Percentiles rank a stretch among this genome's conserved stretches.
Conservation (phyloP, 2,329 filamentous ascomycete genomes). For the Westerdykella sp. region DNA sequence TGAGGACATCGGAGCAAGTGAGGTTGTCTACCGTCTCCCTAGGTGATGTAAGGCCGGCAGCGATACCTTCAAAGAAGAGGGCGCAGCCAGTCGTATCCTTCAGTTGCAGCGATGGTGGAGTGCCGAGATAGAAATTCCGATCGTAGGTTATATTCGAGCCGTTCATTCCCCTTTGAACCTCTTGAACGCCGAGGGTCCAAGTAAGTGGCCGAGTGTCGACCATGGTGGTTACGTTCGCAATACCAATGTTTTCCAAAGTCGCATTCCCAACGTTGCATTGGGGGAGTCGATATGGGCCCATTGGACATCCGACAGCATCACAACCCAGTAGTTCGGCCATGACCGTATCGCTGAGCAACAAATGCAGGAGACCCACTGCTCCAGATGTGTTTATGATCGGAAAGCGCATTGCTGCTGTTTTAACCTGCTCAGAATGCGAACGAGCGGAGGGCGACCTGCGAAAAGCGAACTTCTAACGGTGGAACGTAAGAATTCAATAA, state of each 20-base stretch:
- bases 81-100: conserved; percentile 2
- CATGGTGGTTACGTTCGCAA: conserved; percentile 2
- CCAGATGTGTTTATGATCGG: not conserved
- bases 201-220: conserved; percentile 3
- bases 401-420: too few species aligned
- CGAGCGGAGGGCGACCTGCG: too few species aligned
- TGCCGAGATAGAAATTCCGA: conserved; percentile 6
- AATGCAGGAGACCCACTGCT: not conserved
- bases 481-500: too few species aligned
- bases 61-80: conserved; percentile 4
- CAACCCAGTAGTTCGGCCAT: conserved; percentile 4
- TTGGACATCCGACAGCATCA: conserved; percentile 4
- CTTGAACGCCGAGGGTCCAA: conserved; percentile 1
- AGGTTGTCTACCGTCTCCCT: not conserved
- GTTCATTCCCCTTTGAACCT: not conserved
- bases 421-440: too few species aligned
- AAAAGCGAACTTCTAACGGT: too few species aligned
- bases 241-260: conserved; percentile 3
- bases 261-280: conserved; percentile 2
- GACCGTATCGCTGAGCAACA: not conserved
- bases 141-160: not conserved
- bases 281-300: conserved; percentile 1
- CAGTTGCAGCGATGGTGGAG: conserved; percentile 1
- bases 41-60: not conserved
- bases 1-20: conserved; percentile 2